A percentile compares a stretch with the other conserved stretches of the same genome.
phyloP scores from a whole-genome alignment of 2,329 filamentous ascomycete species.

The Cyphellophora attinorum region DNA sequence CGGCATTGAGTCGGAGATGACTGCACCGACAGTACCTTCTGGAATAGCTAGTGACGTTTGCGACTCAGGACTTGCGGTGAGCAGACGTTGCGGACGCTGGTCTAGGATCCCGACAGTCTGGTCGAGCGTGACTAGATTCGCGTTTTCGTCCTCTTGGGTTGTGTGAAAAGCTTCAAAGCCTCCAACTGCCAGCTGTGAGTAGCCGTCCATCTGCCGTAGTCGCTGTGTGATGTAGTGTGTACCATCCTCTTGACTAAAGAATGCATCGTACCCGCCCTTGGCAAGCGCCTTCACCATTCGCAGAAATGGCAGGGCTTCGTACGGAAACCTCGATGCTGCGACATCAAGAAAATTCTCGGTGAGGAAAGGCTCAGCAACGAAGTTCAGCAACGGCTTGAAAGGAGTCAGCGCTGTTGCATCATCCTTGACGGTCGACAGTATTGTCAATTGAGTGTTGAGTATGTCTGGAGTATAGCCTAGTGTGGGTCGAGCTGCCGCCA shows the following conservation, averaged over 20 bases:
- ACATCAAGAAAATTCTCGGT: conserved; percentile 54
- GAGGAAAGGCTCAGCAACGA: conserved; percentile 48
- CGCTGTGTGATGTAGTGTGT: conserved; percentile 49
- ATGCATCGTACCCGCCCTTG: conserved; percentile 24
- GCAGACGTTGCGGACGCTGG: conserved; percentile 18
- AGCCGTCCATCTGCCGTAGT: conserved; percentile 58
- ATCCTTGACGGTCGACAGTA: conserved; percentile 42
- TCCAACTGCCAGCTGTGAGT: conserved; percentile 68
- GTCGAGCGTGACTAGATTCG: conserved; percentile 62
- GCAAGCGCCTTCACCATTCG: conserved; percentile 59
- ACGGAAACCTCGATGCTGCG: conserved; percentile 70
- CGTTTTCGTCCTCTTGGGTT: conserved; percentile 76
- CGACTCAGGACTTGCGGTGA: conserved; percentile 19
- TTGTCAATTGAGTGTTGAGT: conserved; percentile 54
- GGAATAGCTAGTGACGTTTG: conserved; percentile 10
- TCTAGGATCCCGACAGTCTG: conserved; percentile 43
- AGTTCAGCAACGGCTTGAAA: conserved; percentile 28
- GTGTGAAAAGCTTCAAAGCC: conserved; percentile 67
- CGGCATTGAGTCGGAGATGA: conserved; percentile 68
- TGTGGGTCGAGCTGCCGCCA: conserved; percentile 57
- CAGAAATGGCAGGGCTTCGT: conserved; percentile 72
- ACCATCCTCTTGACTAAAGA: conserved; percentile 36
- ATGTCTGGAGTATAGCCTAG: conserved; percentile 66
- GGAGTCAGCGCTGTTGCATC: conserved; percentile 1
- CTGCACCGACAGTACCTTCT: conserved; percentile 35